Evolutionary conservation across 2,329 filamentous ascomycete species (phyloP), one percentile per base, ranked within the genome.

Genomic region (Botryosphaeria agaves): DNA sequence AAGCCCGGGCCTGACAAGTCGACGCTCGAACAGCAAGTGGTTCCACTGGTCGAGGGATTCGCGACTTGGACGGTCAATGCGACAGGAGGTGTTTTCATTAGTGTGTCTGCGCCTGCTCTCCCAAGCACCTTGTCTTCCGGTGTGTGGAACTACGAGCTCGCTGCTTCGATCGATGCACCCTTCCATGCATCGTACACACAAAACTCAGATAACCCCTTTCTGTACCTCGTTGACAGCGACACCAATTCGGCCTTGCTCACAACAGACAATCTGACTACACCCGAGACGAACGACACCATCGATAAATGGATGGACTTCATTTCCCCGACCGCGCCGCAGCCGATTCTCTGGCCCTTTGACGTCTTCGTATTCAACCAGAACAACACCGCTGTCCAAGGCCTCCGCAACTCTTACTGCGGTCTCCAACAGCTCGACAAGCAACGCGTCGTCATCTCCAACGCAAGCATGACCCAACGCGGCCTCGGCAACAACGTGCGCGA

Each of bases 141-240:
- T 2, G 59, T 61, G 4, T 98, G 83, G 62, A 79, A 75, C 35
- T 85, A 85, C 41, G 66, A 91, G 43, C 57, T 98, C 14, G 83
- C 82, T 1, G 79, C 71, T 4, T 94, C 85, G 2, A 72, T 76
- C n/a, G 77, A 92, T 42, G 67, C 60, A 1, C 78, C 66, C 36
- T 94, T 81, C 47, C 77, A 91, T 53, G 63, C 56, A 20, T 80
- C 70, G 41, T 59, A 71, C 39, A 53, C 64, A 37, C 49, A 57
- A 8, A 55, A 64, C 35, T 49, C 59, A 15, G 44, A 51, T 1
- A 48, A 60, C 14, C 58, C 69, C 0, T 68, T 76, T 38, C 61
- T 94, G 5, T 69, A 73, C 41, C 78, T 85, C 55, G 72, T 94
- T 31, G 89, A 95, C 46, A 83, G 81, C 15, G 89, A 95, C 51